phyloP scores from a whole-genome alignment of 73 alveolate genomes.

The Paramecium octaurelia region DNA sequence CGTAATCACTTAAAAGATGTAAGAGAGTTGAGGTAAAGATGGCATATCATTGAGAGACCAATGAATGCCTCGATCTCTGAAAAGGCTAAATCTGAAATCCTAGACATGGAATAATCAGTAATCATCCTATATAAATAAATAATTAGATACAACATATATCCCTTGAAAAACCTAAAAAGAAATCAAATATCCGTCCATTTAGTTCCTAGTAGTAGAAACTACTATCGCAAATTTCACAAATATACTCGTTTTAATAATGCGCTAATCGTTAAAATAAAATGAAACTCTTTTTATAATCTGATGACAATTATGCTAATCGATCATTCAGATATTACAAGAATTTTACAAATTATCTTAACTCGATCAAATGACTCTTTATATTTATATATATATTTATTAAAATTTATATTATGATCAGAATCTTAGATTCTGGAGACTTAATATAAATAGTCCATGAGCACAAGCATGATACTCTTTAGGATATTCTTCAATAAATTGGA shows the following conservation, averaged over 20 bases:
- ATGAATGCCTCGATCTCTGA: neutral
- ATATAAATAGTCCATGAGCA: too few relatives aligned
- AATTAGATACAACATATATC: neutral
- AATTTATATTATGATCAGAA: neutral
- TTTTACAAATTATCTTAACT: neutral
- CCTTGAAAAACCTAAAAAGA: neutral
- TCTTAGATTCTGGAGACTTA: neutral
- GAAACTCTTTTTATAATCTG: neutral
- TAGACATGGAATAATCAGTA: neutral
- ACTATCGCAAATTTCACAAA: neutral
- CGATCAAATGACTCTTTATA: neutral
- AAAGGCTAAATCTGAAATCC: neutral
- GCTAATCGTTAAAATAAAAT: slow-evolving; percentile 13
- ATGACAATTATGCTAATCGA: neutral
- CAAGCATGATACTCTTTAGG: too few relatives aligned
- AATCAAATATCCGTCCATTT: neutral
- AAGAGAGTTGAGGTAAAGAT: neutral
- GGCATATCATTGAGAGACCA: neutral
- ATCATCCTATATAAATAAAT: neutral
- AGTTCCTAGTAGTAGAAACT: neutral
- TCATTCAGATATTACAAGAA: slow-evolving; percentile 4
- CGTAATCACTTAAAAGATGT: neutral
- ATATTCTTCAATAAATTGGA: neutral
- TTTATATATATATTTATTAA: neutral
- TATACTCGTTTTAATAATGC: neutral